These are phyloP conservation scores for Botrytis tulipae DNA, from an alignment of 2,329 filamentous ascomycete genomes.

Conservation along the genomic window DNA sequence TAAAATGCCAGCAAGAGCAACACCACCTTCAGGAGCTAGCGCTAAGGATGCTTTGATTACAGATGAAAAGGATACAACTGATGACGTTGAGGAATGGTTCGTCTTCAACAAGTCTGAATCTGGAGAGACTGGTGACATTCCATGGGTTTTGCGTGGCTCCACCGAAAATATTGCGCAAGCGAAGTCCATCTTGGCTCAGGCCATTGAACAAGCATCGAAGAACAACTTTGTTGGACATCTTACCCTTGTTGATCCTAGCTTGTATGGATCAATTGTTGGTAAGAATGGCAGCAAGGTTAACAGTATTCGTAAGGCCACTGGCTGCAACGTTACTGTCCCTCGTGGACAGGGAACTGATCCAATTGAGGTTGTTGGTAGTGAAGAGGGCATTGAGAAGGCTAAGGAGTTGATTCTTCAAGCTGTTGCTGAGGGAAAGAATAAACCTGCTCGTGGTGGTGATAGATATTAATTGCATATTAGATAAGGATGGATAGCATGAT, in stretches of 20 bases:
- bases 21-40: conserved; percentile 56
- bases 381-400: conserved; percentile 80
- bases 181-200: conserved; percentile 68
- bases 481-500: not conserved
- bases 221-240: conserved; percentile 72
- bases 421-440: conserved; percentile 58
- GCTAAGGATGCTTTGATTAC: conserved; percentile 84
- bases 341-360: conserved; percentile 76
- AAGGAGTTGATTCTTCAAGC: conserved; percentile 86
- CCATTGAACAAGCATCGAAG: conserved; percentile 69
- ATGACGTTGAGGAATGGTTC: conserved; percentile 79
- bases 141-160: conserved; percentile 83
- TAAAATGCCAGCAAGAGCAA: conserved; percentile 67
- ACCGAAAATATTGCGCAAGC: conserved; percentile 80
- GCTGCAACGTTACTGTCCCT: conserved; percentile 91
- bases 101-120: conserved; percentile 62
- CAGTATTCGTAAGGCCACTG: conserved; percentile 84
- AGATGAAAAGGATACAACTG: conserved; percentile 66
- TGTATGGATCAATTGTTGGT: conserved; percentile 88
- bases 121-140: conserved; percentile 64
- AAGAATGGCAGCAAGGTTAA: conserved; percentile 89
- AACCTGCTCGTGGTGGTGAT: conserved; percentile 12
- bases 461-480: conserved; percentile 11
- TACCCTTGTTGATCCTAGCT: conserved; percentile 71
- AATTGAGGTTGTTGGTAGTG: conserved; percentile 82